phyloP scores from a whole-genome alignment of 2,329 filamentous ascomycete genomes.

The Monosporascus sp. region DNA sequence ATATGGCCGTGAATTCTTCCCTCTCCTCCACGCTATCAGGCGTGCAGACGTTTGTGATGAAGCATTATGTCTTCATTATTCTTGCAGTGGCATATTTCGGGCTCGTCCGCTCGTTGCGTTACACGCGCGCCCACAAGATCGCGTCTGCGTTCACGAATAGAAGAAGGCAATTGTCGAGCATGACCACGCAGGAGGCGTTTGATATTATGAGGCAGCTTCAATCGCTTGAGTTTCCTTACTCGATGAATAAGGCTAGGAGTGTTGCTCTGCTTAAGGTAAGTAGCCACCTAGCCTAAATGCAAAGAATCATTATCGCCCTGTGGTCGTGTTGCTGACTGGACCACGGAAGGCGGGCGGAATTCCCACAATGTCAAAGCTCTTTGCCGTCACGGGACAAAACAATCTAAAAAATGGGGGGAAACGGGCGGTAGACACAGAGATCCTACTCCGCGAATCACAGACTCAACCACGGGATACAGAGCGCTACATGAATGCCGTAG shows the following conservation, averaged over 20 bases:
- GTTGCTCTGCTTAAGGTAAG: not conserved
- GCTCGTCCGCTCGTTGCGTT: not conserved
- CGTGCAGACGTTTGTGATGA: no score
- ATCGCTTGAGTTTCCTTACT: not conserved
- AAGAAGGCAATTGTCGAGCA: not conserved
- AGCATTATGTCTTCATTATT: no score
- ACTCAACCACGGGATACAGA: constrained; percentile 8
- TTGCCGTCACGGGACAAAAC: constrained; percentile 1
- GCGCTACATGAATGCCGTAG: constrained; percentile 21
- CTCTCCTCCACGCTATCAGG: no score
- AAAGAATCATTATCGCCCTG: not conserved
- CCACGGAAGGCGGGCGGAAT: not conserved
- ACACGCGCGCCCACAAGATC: not conserved
- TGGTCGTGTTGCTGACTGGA: not conserved
- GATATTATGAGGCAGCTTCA: not conserved
- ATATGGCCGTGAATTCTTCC: no score
- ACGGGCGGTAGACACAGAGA: constrained; percentile 19
- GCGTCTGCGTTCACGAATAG: not conserved
- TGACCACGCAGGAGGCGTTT: not conserved
- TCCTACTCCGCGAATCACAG: constrained; percentile 18
- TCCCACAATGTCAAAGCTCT: constrained; percentile 1
- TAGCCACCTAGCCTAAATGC: not conserved
- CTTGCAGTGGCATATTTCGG: no score
- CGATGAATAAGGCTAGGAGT: not conserved
- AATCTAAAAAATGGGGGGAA: constrained; percentile 10